Evolutionary conservation across 345 rosid species (phyloP), one percentile per base, ranked within the genome.

Genomic region (Psidium friedrichsthalianum): DNA sequence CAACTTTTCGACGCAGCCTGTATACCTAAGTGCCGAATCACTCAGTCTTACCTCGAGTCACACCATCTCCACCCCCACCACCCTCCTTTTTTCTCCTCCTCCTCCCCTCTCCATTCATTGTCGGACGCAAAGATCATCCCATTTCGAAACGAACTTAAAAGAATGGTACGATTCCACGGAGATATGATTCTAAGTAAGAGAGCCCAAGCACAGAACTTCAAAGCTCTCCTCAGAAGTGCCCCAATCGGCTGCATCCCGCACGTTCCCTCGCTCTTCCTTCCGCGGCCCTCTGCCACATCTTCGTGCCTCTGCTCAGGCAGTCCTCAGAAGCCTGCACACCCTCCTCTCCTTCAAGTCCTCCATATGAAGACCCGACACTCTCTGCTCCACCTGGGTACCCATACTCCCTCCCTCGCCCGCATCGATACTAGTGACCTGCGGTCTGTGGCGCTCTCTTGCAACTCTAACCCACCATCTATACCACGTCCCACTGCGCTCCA

Each of bases 281-380:
- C 81, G 83, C 91, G 5, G 56, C n/a, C n/a, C 89, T 88, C 88
- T 96, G 87, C 88, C 88, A 93, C 57, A 64, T 90, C 88, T 86
- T 92, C 91, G 11, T 86, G 40, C 59, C 59, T 84, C 51, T 83
- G 82, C 76, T 40, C 64, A 3, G 83, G 93, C 86, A n/a, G n/a
- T 90, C 95, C 44, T 90, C 92, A 82, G 92, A 94, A 88, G 88
- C 91, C 91, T 40, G 98, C n/a, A 92, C 84, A 86, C 89, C 57
- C 99, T 96, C n/a, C 94, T 96, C 84, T 88, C 91, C 86, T 95
- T 95, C 90, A 95, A 94, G 85, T 56, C 94, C 88, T 91, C 95
- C 91, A 87, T 94, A n/a, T 87, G 88, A 90, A 86, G 99, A 96
- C 90, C 92, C 95, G n/a, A 91, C 83, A 87, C 85, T 90, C 94